Conservation (phyloP, 2,329 filamentous ascomycete genomes). For the Exophiala bonariae region DNA sequence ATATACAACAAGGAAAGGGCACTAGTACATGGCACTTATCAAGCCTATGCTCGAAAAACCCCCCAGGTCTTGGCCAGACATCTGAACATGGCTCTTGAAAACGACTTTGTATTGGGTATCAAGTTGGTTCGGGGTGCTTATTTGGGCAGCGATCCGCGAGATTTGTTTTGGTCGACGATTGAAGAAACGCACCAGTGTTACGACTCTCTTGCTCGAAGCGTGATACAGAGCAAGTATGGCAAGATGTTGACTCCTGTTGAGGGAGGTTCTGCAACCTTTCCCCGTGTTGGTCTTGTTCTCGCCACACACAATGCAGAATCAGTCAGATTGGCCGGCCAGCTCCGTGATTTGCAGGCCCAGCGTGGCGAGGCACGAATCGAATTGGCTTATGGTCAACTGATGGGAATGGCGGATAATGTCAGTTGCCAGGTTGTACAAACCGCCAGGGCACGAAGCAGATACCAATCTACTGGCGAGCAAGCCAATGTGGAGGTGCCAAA, state of each 20-base stretch:
- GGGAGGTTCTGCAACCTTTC: slow-evolving; percentile 49
- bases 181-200: slow-evolving; percentile 70
- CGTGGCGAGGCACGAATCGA: slow-evolving; percentile 45
- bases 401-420: slow-evolving; percentile 64
- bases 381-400: slow-evolving; percentile 57
- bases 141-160: slow-evolving; percentile 66
- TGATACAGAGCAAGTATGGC: slow-evolving; percentile 66
- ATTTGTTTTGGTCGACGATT: slow-evolving; percentile 72
- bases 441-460: slow-evolving; percentile 38
- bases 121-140: slow-evolving; percentile 78
- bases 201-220: slow-evolving; percentile 66
- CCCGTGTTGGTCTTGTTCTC: slow-evolving; percentile 65
- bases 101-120: slow-evolving; percentile 67
- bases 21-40: slow-evolving; percentile 78
- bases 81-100: slow-evolving; percentile 57
- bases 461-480: slow-evolving; percentile 32
- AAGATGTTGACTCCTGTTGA: slow-evolving; percentile 49
- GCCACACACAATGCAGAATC: slow-evolving; percentile 81
- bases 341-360: slow-evolving; percentile 48
- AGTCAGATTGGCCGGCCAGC: slow-evolving; percentile 55
- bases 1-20: slow-evolving; percentile 71
- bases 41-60: slow-evolving; percentile 70
- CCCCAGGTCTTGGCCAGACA: slow-evolving; percentile 60
- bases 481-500: slow-evolving; percentile 40
- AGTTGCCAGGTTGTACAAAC: slow-evolving; percentile 54